Conservation (phyloP, 495 filamentous ascomycete species). For the Aspergillus sclerotioniger region DNA sequence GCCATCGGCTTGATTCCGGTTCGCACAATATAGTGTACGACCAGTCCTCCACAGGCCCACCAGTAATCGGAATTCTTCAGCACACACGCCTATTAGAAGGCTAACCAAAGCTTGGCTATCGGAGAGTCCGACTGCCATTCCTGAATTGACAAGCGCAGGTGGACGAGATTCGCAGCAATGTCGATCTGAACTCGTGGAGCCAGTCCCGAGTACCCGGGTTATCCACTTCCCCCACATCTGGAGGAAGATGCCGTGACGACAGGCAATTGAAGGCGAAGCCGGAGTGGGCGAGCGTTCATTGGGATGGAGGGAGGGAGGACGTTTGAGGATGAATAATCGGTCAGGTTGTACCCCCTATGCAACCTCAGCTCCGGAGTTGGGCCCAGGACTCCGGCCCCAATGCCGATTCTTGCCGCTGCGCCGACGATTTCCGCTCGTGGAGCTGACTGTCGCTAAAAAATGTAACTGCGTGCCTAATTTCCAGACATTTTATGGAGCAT, state of each 20-base stretch:
- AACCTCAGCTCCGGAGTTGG: background rate
- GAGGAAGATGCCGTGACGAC: background rate
- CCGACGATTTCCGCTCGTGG: constrained; percentile 3
- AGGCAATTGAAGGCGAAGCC: background rate
- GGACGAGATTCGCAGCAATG: background rate
- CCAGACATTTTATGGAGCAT: background rate
- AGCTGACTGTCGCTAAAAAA: background rate
- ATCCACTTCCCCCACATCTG: background rate
- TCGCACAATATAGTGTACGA: background rate
- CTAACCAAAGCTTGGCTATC: background rate
- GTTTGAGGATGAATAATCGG: background rate
- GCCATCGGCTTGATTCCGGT: background rate
- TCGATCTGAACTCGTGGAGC: background rate
- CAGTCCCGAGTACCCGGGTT: background rate
- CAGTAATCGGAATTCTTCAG: background rate
- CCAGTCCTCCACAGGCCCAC: background rate
- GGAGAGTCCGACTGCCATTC: background rate
- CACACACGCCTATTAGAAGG: background rate
- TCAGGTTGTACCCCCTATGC: background rate
- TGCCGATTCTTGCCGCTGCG: constrained; percentile 4
- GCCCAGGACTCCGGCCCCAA: background rate
- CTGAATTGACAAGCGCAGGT: background rate
- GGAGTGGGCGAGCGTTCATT: background rate
- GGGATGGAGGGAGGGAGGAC: too few relatives aligned
- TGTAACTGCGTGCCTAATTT: background rate